These are phyloP conservation scores for Calonectria pteridis DNA, from an alignment of 2,329 filamentous ascomycete species.

Conservation along the genomic window DNA sequence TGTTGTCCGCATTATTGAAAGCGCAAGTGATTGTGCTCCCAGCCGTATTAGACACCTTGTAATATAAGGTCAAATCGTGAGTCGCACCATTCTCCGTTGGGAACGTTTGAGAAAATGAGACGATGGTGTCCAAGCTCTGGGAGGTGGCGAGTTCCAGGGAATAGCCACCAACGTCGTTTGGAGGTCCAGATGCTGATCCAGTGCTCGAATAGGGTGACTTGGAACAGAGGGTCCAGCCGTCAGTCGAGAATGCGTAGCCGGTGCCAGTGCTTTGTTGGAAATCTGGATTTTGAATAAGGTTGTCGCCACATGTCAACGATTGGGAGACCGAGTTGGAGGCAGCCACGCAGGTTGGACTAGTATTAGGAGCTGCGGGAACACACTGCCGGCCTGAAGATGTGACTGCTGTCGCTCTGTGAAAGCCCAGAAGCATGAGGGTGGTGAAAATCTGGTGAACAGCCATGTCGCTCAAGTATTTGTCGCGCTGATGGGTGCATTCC, in stretches of 20 bases:
- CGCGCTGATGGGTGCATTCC: too few relatives aligned
- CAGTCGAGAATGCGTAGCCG: background rate
- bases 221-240: background rate
- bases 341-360: background rate
- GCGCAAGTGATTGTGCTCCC: background rate
- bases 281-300: background rate
- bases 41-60: background rate
- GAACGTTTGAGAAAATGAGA: background rate
- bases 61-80: background rate
- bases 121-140: background rate
- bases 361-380: background rate
- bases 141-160: background rate
- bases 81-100: fast-evolving
- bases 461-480: background rate
- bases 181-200: background rate
- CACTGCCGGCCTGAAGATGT: background rate
- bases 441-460: background rate
- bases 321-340: background rate
- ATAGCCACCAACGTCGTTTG: background rate
- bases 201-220: background rate
- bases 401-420: background rate
- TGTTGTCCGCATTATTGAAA: background rate
- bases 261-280: background rate
- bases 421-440: background rate
- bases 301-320: background rate